Evolutionary conservation across 371 early-diverging fungal species (phyloP).

Genomic region (Mortierella sp.): DNA sequence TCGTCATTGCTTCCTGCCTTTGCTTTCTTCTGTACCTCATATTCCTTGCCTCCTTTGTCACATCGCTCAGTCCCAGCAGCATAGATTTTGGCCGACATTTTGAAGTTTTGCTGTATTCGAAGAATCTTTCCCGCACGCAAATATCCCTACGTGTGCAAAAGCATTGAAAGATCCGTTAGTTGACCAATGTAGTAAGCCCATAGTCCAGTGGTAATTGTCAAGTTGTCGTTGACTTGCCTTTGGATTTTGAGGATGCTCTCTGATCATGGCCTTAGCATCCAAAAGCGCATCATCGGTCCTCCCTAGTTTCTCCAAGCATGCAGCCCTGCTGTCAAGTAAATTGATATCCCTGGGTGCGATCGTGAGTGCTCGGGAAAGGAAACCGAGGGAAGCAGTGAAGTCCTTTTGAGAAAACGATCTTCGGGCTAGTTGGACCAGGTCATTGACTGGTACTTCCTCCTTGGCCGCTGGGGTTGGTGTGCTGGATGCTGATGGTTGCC

Average conservation of each 20-base stretch:
- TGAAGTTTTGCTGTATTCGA: conserved; percentile 35
- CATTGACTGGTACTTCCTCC: conserved; percentile 40
- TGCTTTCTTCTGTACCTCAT: conserved; percentile 16
- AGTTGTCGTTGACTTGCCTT: conserved; percentile 16
- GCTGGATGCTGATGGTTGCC: conserved; percentile 1
- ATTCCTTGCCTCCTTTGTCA: conserved; percentile 26
- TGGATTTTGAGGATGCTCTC: conserved; percentile 26
- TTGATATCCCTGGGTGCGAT: conserved; percentile 47
- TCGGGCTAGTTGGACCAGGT: conserved; percentile 39
- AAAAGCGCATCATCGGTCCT: conserved; percentile 23
- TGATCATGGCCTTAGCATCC: conserved; percentile 44
- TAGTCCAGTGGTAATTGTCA: not conserved
- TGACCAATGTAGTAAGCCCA: no score
- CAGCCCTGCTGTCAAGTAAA: conserved; percentile 45
- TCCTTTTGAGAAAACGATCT: conserved; percentile 31
- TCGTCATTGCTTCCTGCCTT: not conserved
- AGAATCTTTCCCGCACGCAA: conserved; percentile 42
- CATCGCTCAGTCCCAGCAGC: conserved; percentile 38
- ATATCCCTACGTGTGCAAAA: conserved; percentile 23
- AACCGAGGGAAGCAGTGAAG: conserved; percentile 19
- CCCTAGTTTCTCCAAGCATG: conserved; percentile 32
- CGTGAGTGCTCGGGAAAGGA: conserved; percentile 29
- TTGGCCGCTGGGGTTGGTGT: not conserved
- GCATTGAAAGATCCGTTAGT: not conserved
- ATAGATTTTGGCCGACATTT: conserved; percentile 25